phyloP scores from a whole-genome alignment of 345 rosid genomes.

The Cochlearia excelsa region DNA sequence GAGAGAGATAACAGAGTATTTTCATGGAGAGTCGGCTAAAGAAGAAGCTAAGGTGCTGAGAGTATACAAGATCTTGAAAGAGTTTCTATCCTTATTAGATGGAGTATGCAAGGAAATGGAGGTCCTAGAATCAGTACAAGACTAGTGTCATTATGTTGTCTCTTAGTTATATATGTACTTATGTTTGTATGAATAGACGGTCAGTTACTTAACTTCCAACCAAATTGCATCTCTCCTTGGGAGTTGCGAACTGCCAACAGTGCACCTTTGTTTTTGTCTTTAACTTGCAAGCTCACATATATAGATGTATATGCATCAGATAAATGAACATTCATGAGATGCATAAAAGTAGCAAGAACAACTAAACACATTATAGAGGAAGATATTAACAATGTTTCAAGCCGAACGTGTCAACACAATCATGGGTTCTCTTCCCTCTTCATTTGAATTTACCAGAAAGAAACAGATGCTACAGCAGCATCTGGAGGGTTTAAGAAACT shows the following conservation, averaged over 20 bases:
- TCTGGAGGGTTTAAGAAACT: constrained; percentile 3
- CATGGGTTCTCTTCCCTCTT: no score
- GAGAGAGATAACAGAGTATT: constrained; percentile 68
- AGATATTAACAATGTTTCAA: constrained; percentile 8
- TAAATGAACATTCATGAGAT: constrained; percentile 9
- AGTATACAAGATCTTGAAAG: constrained; percentile 67
- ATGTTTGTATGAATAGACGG: constrained; percentile 24
- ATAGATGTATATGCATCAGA: neutral
- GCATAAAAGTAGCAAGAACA: constrained; percentile 9
- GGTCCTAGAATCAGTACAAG: neutral
- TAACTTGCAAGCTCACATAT: constrained; percentile 15
- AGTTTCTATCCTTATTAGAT: constrained; percentile 66
- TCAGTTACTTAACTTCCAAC: constrained; percentile 36
- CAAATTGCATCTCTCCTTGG: constrained; percentile 27
- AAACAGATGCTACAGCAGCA: no score
- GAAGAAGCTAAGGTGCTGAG: constrained; percentile 71
- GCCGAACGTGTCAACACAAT: neutral
- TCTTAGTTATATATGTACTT: no score
- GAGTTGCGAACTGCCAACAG: constrained; percentile 13
- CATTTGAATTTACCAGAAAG: no score
- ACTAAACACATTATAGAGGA: constrained; percentile 7
- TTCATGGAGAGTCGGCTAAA: constrained; percentile 65
- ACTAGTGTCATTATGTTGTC: no score
- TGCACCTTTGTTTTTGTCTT: constrained; percentile 19
- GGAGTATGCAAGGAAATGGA: constrained; percentile 77